A percentile compares a stretch with the other conserved stretches of the same genome.
phyloP scores from a whole-genome alignment of 805 yeast species.

The Starmera amethionina region DNA sequence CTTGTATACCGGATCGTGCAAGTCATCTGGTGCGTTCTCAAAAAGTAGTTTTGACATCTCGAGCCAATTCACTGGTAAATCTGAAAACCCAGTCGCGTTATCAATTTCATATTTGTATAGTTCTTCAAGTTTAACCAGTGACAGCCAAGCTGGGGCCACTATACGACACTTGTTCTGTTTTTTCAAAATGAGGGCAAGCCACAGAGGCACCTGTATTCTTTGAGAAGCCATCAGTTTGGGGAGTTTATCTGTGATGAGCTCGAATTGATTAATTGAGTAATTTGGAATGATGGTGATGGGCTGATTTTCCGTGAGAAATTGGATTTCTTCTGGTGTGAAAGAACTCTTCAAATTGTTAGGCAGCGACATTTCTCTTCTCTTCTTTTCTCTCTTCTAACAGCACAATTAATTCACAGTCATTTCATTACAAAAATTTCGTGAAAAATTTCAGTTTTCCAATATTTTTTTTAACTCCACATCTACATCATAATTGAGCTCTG shows the following conservation, averaged over 20 bases:
- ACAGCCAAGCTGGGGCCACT: constrained; percentile 81
- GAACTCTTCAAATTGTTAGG: constrained; percentile 44
- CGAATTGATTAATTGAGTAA: constrained; percentile 54
- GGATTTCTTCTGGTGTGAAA: constrained; percentile 69
- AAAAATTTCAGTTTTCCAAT: too few relatives aligned
- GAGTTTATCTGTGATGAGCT: constrained; percentile 51
- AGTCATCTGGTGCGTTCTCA: constrained; percentile 64
- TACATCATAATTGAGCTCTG: too few relatives aligned
- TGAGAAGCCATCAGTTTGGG: constrained; percentile 61
- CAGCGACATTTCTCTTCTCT: constrained; percentile 40
- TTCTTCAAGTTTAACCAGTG: constrained; percentile 38
- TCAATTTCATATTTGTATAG: constrained; percentile 59
- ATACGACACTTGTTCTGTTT: constrained; percentile 81
- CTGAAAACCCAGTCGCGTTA: constrained; percentile 48
- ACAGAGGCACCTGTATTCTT: constrained; percentile 63
- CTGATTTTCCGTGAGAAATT: constrained; percentile 79
- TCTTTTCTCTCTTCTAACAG: too few relatives aligned
- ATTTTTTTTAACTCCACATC: too few relatives aligned
- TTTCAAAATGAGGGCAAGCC: constrained; percentile 80
- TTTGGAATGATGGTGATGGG: constrained; percentile 68
- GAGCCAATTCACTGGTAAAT: constrained; percentile 83
- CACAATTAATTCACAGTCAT: too few relatives aligned
- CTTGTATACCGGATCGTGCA: constrained; percentile 61
- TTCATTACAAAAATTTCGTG: too few relatives aligned
- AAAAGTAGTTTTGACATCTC: constrained; percentile 67